These are phyloP conservation scores for Vigna radiata DNA, from an alignment of 306 rosid genomes.

Conservation along the genomic window DNA sequence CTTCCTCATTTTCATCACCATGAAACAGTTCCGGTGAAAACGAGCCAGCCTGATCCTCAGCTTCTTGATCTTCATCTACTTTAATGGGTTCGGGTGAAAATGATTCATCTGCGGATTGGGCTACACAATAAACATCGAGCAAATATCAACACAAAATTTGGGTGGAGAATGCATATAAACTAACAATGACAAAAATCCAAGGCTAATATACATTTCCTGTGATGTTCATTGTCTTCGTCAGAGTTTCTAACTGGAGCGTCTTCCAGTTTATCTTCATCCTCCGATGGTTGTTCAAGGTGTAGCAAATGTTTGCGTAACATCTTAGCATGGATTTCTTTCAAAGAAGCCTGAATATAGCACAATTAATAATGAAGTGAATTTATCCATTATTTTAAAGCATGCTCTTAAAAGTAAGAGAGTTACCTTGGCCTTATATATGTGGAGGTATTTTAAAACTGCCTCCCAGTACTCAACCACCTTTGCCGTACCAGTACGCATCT, in stretches of 20 bases:
- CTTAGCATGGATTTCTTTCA: background rate
- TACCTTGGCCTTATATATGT: conserved; percentile 7
- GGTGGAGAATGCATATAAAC: background rate
- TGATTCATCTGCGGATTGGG: conserved; percentile 14
- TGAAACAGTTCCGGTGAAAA: conserved; percentile 4
- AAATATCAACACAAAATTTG: background rate
- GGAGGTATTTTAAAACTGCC: background rate
- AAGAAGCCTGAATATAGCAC: background rate
- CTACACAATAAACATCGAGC: background rate
- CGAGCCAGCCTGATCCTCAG: no score
- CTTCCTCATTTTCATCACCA: background rate
- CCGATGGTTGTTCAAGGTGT: conserved; percentile 9
- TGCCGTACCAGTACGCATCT: conserved; percentile 3
- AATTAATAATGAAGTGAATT: background rate
- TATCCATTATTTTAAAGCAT: background rate
- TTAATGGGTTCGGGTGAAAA: background rate
- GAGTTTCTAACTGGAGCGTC: background rate
- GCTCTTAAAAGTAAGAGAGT: background rate
- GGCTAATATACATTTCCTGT: background rate
- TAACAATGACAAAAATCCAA: background rate
- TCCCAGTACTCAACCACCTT: conserved; percentile 19
- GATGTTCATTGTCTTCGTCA: background rate
- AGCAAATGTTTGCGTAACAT: conserved; percentile 2
- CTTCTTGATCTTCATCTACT: background rate
- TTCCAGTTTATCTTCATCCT: background rate